Conservation (phyloP, 2,329 filamentous ascomycete species). For the Fusarium longipes region DNA sequence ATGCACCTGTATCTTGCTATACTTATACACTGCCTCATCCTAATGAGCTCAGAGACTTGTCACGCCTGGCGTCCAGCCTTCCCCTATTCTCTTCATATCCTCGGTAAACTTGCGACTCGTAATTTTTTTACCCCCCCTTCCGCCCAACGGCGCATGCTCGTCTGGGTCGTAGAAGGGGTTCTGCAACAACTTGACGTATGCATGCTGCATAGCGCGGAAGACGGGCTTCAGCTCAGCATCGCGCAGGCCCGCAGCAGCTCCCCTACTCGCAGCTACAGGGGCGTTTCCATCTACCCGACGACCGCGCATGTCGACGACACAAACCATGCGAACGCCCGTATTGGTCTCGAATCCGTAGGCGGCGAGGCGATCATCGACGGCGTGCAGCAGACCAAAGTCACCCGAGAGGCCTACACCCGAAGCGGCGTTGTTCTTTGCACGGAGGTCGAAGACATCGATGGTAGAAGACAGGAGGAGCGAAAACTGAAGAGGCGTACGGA, state of each 20-base stretch:
- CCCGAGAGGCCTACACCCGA: constrained; percentile 70
- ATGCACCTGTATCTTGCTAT: constrained; percentile 39
- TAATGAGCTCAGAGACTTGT: constrained; percentile 65
- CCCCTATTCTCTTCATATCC: constrained; percentile 87
- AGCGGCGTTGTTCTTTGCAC: constrained; percentile 74
- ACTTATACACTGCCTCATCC: constrained; percentile 31
- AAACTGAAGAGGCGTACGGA: constrained; percentile 85
- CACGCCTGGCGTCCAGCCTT: constrained; percentile 82
- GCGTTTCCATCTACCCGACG: constrained; percentile 58
- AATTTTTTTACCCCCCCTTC: constrained; percentile 74
- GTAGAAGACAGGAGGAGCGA: constrained; percentile 90
- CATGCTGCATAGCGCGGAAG: constrained; percentile 91
- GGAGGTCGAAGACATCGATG: constrained; percentile 92
- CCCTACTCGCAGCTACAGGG: constrained; percentile 37
- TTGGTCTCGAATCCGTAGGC: constrained; percentile 98
- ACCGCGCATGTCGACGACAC: constrained; percentile 91
- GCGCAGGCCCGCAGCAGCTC: constrained; percentile 72
- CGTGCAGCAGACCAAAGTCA: constrained; percentile 91
- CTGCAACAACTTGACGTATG: constrained; percentile 87
- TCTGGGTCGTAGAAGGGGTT: constrained; percentile 97
- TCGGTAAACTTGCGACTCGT: constrained; percentile 82
- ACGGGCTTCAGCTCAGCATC: constrained; percentile 91
- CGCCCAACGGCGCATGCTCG: constrained; percentile 73
- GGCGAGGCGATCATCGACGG: constrained; percentile 90
- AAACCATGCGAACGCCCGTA: constrained; percentile 90